phyloP scores from a whole-genome alignment of 345 rosid species.

The Cardamine resedifolia region DNA sequence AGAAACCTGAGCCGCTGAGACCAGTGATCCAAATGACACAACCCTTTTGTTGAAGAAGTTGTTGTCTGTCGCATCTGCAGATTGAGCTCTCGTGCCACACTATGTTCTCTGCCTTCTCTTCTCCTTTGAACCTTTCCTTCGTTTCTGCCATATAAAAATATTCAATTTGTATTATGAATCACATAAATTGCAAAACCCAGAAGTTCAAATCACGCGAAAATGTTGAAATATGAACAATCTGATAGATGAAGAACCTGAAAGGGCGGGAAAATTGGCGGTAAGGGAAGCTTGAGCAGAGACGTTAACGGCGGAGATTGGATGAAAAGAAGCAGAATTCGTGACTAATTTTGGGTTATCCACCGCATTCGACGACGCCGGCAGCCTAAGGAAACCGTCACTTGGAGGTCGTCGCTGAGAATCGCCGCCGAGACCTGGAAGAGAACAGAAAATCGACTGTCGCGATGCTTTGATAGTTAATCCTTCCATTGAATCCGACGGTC shows the following conservation, averaged over 20 bases:
- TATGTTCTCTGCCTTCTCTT: slow-evolving; percentile 58
- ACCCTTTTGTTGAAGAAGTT: slow-evolving; percentile 78
- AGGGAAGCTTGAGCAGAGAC: slow-evolving; percentile 44
- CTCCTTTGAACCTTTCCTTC: slow-evolving; percentile 37
- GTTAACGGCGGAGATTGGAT: slow-evolving; percentile 47
- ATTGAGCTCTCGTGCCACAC: slow-evolving; percentile 74
- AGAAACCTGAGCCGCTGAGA: slow-evolving; percentile 60
- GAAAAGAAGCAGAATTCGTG: slow-evolving; percentile 31
- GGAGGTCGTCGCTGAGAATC: slow-evolving; percentile 9
- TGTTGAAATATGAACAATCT: not conserved
- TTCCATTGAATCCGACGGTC: slow-evolving; percentile 30
- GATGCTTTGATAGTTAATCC: slow-evolving; percentile 36
- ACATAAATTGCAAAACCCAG: not conserved
- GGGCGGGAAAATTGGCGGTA: slow-evolving; percentile 36
- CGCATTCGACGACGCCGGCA: slow-evolving; percentile 18
- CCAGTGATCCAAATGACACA: slow-evolving; percentile 87
- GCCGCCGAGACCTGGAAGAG: slow-evolving; percentile 24
- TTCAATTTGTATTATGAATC: not conserved
- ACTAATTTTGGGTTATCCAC: slow-evolving; percentile 6
- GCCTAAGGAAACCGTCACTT: slow-evolving; percentile 36
- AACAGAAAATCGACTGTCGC: slow-evolving; percentile 26
- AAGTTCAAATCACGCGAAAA: not conserved
- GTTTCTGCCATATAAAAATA: slow-evolving; percentile 25
- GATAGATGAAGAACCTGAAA: slow-evolving; percentile 38
- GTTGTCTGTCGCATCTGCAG: slow-evolving; percentile 59